Evolutionary conservation across 495 filamentous ascomycete genomes (phyloP), one percentile per base, ranked within the genome.

Genomic region (Penicillium malachiteum): DNA sequence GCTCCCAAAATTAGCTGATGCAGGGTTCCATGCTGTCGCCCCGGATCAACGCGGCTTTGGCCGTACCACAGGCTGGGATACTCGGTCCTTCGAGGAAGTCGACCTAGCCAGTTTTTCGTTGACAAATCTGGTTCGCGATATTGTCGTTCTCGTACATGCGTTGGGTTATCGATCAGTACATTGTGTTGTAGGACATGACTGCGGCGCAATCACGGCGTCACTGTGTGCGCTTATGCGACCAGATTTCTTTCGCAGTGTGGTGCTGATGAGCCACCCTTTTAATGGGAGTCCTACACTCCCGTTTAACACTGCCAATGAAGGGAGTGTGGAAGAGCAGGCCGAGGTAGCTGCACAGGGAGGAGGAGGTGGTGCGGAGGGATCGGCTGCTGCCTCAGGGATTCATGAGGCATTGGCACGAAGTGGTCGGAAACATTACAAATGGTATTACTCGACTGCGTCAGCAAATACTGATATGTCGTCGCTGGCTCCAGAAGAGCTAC

Each of bases 11-110:
- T 66, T 90, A 18, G 81, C 85, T 9, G 65, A 57, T 5, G 71
- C 78, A 3, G 83, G 82, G 44, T 88, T 82, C 67, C 75, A 84
- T 66, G 83, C 83, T 50, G 80, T 88, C 5, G 85, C 86, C 3
- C 78, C 81, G 40, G 86, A 90, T 66, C 84, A 87, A 58, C 80
- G 86, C 38, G 86, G 86, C 17, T 90, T 87, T 60, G 86, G 86
- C 13, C 78, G 84, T 41, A 88, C 85, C 0, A 81, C 73, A 0
- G 83, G 82, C 41, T 87, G 84, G 84, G 78, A 85, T 57, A 73
- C 64, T 0, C 65, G 73, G 7, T 50, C 63, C 5, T 87, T 73
- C 58, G 65, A 74, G 44, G 54, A 78, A 0, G 82, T 82, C 30
- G 78, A 88, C 59, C 67, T 88, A 35, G 57, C 66, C 31, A 80